A percentile compares a stretch with the other conserved stretches of the same genome.
phyloP scores from a whole-genome alignment of 345 rosid species.

The Gossypium australe region DNA sequence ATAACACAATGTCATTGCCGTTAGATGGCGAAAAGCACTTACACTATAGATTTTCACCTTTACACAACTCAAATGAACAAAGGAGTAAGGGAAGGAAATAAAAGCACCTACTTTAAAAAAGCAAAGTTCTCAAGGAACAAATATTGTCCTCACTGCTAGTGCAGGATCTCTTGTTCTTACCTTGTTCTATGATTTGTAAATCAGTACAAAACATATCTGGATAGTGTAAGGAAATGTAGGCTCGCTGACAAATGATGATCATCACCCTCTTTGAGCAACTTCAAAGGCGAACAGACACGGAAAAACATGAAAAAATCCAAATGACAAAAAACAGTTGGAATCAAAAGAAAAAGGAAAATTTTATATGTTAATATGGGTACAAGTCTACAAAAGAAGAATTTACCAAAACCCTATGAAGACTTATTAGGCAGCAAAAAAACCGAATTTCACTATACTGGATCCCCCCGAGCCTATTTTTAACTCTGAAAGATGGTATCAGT shows the following conservation, averaged over 20 bases:
- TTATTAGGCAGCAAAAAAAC: slow-evolving; percentile 19
- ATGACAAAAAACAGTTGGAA: neutral
- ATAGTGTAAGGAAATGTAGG: slow-evolving; percentile 15
- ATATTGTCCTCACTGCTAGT: slow-evolving; percentile 15
- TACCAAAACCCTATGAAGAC: slow-evolving; percentile 29
- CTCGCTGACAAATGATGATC: slow-evolving; percentile 12
- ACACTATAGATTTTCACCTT: slow-evolving; percentile 31
- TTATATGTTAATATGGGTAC: slow-evolving; percentile 16
- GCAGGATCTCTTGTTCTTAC: slow-evolving; percentile 5
- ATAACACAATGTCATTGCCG: neutral
- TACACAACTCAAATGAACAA: slow-evolving; percentile 9
- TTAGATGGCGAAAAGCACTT: slow-evolving; percentile 11
- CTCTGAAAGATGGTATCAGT: slow-evolving; percentile 25
- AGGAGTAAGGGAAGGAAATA: neutral
- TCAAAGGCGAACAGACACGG: slow-evolving; percentile 12
- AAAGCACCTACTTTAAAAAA: slow-evolving; percentile 29
- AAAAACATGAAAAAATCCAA: slow-evolving; percentile 2
- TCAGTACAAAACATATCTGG: slow-evolving; percentile 13
- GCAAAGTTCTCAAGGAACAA: slow-evolving; percentile 17
- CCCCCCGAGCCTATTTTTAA: slow-evolving; percentile 1
- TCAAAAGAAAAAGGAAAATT: neutral
- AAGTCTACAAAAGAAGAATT: slow-evolving; percentile 19
- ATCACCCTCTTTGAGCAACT: slow-evolving; percentile 8
- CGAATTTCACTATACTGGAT: slow-evolving; percentile 7
- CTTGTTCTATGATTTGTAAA: slow-evolving; percentile 11